A percentile compares a stretch with the other conserved stretches of the same genome.
These are phyloP conservation scores for Lipomyces kockii DNA, from an alignment of 805 yeast species.

Conservation along the genomic window DNA sequence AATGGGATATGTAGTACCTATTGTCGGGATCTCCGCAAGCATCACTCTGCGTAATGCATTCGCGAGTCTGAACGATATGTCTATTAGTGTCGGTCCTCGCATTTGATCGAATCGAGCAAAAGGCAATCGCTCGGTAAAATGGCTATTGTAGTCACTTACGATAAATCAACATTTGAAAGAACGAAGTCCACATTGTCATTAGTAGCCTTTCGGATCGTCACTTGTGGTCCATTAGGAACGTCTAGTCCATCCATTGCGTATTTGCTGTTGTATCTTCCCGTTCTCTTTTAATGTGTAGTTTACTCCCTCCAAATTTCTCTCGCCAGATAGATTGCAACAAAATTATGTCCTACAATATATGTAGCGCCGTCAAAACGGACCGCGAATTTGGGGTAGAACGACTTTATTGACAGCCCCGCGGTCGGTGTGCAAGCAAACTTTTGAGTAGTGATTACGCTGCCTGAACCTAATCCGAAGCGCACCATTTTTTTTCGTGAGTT, in stretches of 20 bases:
- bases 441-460: too few species aligned
- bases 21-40: constrained; percentile 95
- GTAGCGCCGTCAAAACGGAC: neutral
- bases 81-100: constrained; percentile 2
- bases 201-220: constrained; percentile 85
- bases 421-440: too few species aligned
- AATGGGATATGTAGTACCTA: constrained; percentile 44
- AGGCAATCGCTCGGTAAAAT: neutral
- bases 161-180: constrained; percentile 80
- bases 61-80: constrained; percentile 55
- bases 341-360: neutral
- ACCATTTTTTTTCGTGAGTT: too few species aligned
- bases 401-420: neutral
- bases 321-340: neutral
- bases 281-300: neutral
- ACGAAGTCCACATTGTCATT: constrained; percentile 90
- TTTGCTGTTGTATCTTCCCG: neutral
- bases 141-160: constrained; percentile 46
- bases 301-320: neutral
- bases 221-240: constrained; percentile 64
- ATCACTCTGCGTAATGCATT: constrained; percentile 89
- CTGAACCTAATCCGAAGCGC: too few species aligned
- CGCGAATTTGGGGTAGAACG: neutral
- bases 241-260: neutral
- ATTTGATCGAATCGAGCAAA: neutral